Percentiles rank a stretch among this genome's conserved stretches.
Evolutionary conservation across 1,284 basidiomycete species (phyloP).

Genomic region (Leccinum subrobustum): DNA sequence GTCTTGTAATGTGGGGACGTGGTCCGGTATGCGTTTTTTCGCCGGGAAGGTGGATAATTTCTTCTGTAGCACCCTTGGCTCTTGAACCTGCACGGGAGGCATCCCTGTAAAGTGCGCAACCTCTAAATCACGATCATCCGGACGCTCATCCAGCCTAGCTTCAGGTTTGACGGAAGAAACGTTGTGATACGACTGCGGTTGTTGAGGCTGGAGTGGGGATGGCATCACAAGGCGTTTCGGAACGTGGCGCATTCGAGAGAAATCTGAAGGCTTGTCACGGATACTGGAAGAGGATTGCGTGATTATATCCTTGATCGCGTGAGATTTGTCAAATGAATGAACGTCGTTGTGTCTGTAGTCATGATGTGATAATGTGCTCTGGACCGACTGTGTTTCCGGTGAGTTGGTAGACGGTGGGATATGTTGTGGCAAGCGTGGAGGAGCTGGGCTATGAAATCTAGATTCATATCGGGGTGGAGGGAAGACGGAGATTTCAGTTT

Average conservation of each 20-base stretch:
- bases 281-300: constrained; percentile 5
- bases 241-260: constrained; percentile 42
- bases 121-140: constrained; percentile 5
- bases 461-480: constrained; percentile 27
- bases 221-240: constrained; percentile 70
- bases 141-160: background rate
- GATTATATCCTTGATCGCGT: background rate
- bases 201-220: constrained; percentile 45
- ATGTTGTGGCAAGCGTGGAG: constrained; percentile 11
- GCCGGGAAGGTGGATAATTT: constrained; percentile 25
- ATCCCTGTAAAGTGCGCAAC: constrained; percentile 4
- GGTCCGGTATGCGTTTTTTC: constrained; percentile 26
- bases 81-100: constrained; percentile 10
- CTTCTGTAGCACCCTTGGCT: constrained; percentile 26
- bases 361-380: background rate
- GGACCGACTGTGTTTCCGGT: constrained; percentile 4
- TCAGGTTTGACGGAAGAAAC: constrained; percentile 1
- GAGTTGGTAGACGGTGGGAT: constrained; percentile 5
- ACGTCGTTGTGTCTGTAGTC: constrained; percentile 9
- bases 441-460: constrained; percentile 4
- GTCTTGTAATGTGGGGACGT: constrained; percentile 16
- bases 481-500: constrained; percentile 13
- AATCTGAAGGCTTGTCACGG: constrained; percentile 20
- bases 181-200: constrained; percentile 6
- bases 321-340: constrained; percentile 13